Evolutionary conservation across 1,139 yeast species (phyloP).

Genomic region (Pneumocystis canis): DNA sequence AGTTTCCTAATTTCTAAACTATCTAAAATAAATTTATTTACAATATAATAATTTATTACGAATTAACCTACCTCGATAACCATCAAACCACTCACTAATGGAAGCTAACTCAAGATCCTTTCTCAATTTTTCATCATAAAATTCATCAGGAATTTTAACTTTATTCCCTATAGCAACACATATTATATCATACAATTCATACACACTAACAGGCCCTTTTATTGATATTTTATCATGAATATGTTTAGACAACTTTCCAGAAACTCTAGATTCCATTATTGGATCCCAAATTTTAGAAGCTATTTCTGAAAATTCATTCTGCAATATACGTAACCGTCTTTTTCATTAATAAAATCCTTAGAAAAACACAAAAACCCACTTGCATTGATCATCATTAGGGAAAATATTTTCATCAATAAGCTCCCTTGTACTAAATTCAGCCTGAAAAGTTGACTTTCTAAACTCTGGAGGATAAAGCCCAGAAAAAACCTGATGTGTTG

Average conservation of each 20-base stretch:
- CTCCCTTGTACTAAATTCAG: conserved; percentile 14
- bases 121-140: conserved; percentile 10
- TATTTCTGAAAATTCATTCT: conserved; percentile 14
- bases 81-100: conserved; percentile 18
- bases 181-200: conserved; percentile 17
- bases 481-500: conserved; percentile 16
- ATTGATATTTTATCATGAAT: conserved; percentile 15
- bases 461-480: conserved; percentile 16
- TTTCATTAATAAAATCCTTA: background rate
- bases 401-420: conserved; percentile 17
- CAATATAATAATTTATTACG: conserved; percentile 6
- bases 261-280: conserved; percentile 15
- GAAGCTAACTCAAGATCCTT: conserved; percentile 14
- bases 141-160: conserved; percentile 14
- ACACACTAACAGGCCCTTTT: conserved; percentile 17
- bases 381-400: conserved; percentile 17
- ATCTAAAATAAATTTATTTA: background rate
- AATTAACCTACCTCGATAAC: conserved; percentile 8
- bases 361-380: conserved; percentile 14
- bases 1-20: conserved; percentile 8
- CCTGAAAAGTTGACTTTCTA: conserved; percentile 10
- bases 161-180: conserved; percentile 16
- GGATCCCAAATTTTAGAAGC: conserved; percentile 18
- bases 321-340: background rate
- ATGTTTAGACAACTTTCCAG: conserved; percentile 12